phyloP scores from a whole-genome alignment of 2,329 filamentous ascomycete genomes.

The Phyllosticta citribraziliensis region DNA sequence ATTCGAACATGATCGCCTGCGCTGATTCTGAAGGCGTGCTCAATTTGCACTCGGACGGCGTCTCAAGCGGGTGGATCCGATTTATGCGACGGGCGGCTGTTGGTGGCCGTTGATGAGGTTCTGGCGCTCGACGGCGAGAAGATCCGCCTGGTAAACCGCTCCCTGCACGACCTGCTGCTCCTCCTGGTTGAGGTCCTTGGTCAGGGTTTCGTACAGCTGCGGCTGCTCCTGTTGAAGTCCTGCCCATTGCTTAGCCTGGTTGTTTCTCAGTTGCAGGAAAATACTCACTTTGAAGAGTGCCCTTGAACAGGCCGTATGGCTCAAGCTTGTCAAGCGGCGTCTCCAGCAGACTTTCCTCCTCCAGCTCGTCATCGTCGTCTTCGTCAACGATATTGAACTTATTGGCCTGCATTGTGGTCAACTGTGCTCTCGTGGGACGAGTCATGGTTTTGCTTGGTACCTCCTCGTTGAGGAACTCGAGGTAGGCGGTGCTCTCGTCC shows the following conservation, averaged over 20 bases:
- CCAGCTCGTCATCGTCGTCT: conserved; percentile 79
- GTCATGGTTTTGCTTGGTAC: conserved; percentile 35
- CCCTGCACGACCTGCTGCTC: conserved; percentile 74
- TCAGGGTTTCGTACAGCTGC: conserved; percentile 73
- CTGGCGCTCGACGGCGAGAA: conserved; percentile 35
- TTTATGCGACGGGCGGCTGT: conserved; percentile 1
- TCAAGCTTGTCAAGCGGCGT: conserved; percentile 93
- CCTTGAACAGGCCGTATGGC: conserved; percentile 82
- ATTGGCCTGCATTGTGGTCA: conserved; percentile 51
- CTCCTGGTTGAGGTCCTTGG: conserved; percentile 65
- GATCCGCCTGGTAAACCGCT: conserved; percentile 63
- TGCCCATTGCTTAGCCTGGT: conserved; percentile 33
- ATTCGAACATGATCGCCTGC: background rate
- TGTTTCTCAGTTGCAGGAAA: background rate
- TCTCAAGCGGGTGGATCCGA: background rate
- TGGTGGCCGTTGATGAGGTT: conserved; percentile 9
- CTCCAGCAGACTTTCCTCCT: conserved; percentile 87
- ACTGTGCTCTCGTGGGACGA: background rate
- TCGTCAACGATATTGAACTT: conserved; percentile 68
- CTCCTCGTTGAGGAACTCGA: conserved; percentile 93
- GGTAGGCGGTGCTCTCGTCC: conserved; percentile 87
- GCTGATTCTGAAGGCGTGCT: background rate
- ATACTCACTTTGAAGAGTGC: conserved; percentile 67
- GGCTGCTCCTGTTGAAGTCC: conserved; percentile 86
- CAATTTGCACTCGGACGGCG: background rate